phyloP scores from a whole-genome alignment of 2,329 filamentous ascomycete species.

The Mycosphaerella sp. region DNA sequence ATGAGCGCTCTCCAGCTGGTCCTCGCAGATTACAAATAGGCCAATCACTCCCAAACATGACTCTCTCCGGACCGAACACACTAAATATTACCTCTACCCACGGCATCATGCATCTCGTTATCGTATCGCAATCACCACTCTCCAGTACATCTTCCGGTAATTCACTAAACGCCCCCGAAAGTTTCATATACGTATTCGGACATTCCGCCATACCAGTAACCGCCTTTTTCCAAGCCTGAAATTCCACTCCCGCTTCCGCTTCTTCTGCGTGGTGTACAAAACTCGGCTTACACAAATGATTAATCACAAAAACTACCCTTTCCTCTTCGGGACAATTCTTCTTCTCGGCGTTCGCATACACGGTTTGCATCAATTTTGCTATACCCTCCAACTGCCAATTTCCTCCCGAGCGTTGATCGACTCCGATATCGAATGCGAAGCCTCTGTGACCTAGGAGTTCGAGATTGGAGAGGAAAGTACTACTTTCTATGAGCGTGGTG shows the following conservation, averaged over 20 bases:
- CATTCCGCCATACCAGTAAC: slow-evolving; percentile 62
- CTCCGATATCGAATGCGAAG: slow-evolving; percentile 73
- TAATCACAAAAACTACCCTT: slow-evolving; percentile 63
- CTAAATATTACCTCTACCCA: slow-evolving; percentile 69
- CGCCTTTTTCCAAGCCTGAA: slow-evolving; percentile 62
- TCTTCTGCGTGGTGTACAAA: slow-evolving; percentile 32
- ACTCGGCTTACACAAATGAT: slow-evolving; percentile 87
- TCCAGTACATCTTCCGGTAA: slow-evolving; percentile 49
- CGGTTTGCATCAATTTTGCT: slow-evolving; percentile 36
- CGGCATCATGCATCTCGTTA: slow-evolving; percentile 59
- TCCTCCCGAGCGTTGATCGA: slow-evolving; percentile 74
- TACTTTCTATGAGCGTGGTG: slow-evolving; percentile 31
- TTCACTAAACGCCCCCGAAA: slow-evolving; percentile 81
- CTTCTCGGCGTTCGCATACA: slow-evolving; percentile 52
- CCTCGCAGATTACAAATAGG: slow-evolving; percentile 74
- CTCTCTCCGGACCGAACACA: slow-evolving; percentile 62
- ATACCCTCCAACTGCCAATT: slow-evolving; percentile 49
- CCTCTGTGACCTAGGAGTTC: slow-evolving; percentile 52
- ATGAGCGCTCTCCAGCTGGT: slow-evolving; percentile 53
- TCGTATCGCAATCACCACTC: slow-evolving; percentile 41
- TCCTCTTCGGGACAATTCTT: slow-evolving; percentile 43
- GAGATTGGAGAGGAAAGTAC: slow-evolving; percentile 46
- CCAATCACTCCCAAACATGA: slow-evolving; percentile 95
- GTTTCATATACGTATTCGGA: slow-evolving; percentile 73
- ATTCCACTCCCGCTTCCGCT: slow-evolving; percentile 40